These are phyloP conservation scores for Fusarium nisikadoi DNA, from an alignment of 2,329 filamentous ascomycete genomes.

Conservation along the genomic window DNA sequence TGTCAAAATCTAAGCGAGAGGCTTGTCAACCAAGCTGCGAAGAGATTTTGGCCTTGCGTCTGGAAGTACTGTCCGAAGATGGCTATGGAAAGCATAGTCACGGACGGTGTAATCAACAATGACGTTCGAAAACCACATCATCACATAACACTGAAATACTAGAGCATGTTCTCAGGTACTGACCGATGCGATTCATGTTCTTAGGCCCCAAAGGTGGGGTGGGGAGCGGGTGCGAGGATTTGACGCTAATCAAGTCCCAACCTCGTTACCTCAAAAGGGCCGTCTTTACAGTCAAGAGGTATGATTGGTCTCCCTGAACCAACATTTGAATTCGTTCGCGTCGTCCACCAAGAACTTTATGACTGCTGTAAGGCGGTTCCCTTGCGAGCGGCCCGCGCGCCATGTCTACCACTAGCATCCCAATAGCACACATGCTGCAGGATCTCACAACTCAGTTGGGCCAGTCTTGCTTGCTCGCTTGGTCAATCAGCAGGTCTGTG, in stretches of 20 bases:
- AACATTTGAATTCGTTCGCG: slow-evolving; percentile 12
- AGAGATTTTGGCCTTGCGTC: not conserved
- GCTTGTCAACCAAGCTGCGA: not conserved
- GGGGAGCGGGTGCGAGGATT: slow-evolving; percentile 22
- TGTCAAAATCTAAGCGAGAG: slow-evolving; percentile 16
- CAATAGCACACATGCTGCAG: slow-evolving; percentile 31
- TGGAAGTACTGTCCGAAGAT: not conserved
- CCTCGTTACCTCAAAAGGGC: slow-evolving; percentile 17
- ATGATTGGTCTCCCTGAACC: slow-evolving; percentile 8
- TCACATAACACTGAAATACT: not conserved
- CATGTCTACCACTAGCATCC: slow-evolving; percentile 31
- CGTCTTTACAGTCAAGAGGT: slow-evolving; percentile 1
- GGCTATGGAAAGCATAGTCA: not conserved
- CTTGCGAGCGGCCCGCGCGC: slow-evolving; percentile 39
- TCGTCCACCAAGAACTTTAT: slow-evolving; percentile 29
- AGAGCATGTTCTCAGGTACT: not conserved
- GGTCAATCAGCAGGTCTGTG: slow-evolving; percentile 22
- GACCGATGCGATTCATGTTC: slow-evolving; percentile 32
- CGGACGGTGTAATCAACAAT: not conserved
- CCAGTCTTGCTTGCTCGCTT: slow-evolving; percentile 18
- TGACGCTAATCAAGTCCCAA: slow-evolving; percentile 29
- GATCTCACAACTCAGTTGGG: slow-evolving; percentile 25
- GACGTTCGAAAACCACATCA: not conserved
- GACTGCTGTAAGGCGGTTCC: slow-evolving; percentile 24
- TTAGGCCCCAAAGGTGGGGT: slow-evolving; percentile 20